Evolutionary conservation across 441 rosid genomes (phyloP), one percentile per base, ranked within the genome.

Genomic region (Euphorbia schlechtendalii): DNA sequence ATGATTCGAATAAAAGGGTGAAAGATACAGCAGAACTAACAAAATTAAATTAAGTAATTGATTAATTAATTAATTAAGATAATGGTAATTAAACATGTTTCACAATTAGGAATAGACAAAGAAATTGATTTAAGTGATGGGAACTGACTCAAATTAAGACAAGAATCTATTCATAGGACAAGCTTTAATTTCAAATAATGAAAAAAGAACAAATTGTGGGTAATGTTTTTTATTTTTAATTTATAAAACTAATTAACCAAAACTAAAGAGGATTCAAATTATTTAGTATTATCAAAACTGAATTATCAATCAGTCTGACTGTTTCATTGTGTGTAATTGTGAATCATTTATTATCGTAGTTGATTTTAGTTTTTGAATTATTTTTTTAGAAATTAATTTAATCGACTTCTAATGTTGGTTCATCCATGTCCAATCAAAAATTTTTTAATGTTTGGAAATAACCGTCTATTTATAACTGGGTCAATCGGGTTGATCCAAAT

Each of bases 21-120:
- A 80, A 69, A 74, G 71, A 54, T 62, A 76, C 76, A 36, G 21
- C 17, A n/a, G 59, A 79, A 66, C 83, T 76, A 74, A 78, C 73
- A 20, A 61, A 43, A 43, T 6, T 38, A 6, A 38, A 38, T 3
- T 38, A 11, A 59, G n/a, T 75, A n/a, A n/a, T n/a, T n/a, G n/a
- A n/a, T n/a, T n/a, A n/a, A n/a, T n/a, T n/a, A n/a, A n/a, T n/a
- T n/a, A n/a, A n/a, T n/a, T 75, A 53, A 57, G 55, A 48, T 18
- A 9, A 8, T 68, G 53, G 67, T 66, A 65, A 11, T 43, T 43
- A 43, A 76, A 65, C 73, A 45, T 74, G 60, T 70, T 76, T 68
- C 75, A 66, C 65, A 25, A 43, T 17, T 13, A 69, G 51, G 66
- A 73, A 58, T 61, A 32, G 77, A 55, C 73, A 73, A 49, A 61